Conservation (phyloP, 108 stramenopile genomes). For the Cyclostephanos invisitatus region DNA sequence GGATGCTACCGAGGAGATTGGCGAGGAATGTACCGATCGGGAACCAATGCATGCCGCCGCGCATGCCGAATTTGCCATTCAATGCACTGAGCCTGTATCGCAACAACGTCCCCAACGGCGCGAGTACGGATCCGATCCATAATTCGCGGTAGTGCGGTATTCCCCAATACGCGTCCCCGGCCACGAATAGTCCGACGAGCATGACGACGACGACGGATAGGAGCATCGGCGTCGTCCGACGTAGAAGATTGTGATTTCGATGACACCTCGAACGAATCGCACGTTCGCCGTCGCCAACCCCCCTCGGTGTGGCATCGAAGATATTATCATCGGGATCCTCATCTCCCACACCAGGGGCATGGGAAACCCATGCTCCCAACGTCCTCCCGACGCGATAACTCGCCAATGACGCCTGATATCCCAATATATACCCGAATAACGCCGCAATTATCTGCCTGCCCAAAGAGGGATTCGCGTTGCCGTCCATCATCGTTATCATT, state of each 20-base stretch:
- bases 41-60: slow-evolving; percentile 45
- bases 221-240: slow-evolving; percentile 19
- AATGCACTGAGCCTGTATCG: slow-evolving; percentile 62
- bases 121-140: slow-evolving; percentile 51
- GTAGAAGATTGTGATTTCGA: slow-evolving; percentile 19
- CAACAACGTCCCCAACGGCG: slow-evolving; percentile 63
- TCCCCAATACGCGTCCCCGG: slow-evolving; percentile 51
- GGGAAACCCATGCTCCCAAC: slow-evolving; percentile 37
- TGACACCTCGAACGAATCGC: not conserved
- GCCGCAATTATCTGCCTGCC: slow-evolving; percentile 61
- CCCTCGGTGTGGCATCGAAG: no score
- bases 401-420: slow-evolving; percentile 44
- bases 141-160: slow-evolving; percentile 63
- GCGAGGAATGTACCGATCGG: slow-evolving; percentile 73
- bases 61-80: slow-evolving; percentile 39
- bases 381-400: slow-evolving; percentile 59
- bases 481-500: slow-evolving; percentile 81
- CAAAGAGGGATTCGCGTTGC: slow-evolving; percentile 53
- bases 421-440: slow-evolving; percentile 74
- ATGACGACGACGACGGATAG: slow-evolving; percentile 13
- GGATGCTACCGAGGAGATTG: slow-evolving; percentile 56
- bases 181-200: slow-evolving; percentile 46
- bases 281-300: no score
- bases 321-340: slow-evolving; percentile 12
- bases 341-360: not conserved